phyloP scores from a whole-genome alignment of 306 rosid species.

The Vicia faba region DNA sequence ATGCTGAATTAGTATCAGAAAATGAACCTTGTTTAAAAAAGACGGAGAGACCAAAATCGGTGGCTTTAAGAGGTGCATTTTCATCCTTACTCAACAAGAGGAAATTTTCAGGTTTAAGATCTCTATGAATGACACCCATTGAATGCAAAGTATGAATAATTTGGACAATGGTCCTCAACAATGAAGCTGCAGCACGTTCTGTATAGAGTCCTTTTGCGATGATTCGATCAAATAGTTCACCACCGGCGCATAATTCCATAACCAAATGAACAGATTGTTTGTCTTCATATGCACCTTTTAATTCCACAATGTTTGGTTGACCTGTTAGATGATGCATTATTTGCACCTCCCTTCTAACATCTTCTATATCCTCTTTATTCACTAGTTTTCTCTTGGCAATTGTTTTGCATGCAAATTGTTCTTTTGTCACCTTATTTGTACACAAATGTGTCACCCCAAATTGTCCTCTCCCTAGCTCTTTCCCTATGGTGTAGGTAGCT shows the following conservation, averaged over 20 bases:
- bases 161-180: slow-evolving; percentile 42
- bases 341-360: slow-evolving; percentile 91
- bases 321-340: slow-evolving; percentile 88
- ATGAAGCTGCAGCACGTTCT: slow-evolving; percentile 43
- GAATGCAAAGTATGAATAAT: slow-evolving; percentile 43
- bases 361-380: slow-evolving; percentile 82
- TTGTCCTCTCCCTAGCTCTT: slow-evolving; percentile 92
- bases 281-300: slow-evolving; percentile 56
- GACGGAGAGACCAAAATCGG: slow-evolving; percentile 52
- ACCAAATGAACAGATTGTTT: slow-evolving; percentile 45
- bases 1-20: neutral
- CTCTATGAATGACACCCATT: slow-evolving; percentile 53
- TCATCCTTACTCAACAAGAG: slow-evolving; percentile 46
- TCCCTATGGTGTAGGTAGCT: slow-evolving; percentile 60
- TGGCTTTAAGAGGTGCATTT: slow-evolving; percentile 51
- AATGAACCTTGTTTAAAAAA: slow-evolving; percentile 50
- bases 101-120: slow-evolving; percentile 62
- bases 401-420: slow-evolving; percentile 83
- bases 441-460: slow-evolving; percentile 85
- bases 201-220: slow-evolving; percentile 44
- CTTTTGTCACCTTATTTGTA: slow-evolving; percentile 62
- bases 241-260: slow-evolving; percentile 45
- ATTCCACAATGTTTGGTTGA: slow-evolving; percentile 82
- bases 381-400: slow-evolving; percentile 89
- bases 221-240: slow-evolving; percentile 45